Percentiles rank a stretch among this genome's conserved stretches.
Evolutionary conservation across 179 eudicot genomes (phyloP).

Genomic region (Gypsophila paniculata): DNA sequence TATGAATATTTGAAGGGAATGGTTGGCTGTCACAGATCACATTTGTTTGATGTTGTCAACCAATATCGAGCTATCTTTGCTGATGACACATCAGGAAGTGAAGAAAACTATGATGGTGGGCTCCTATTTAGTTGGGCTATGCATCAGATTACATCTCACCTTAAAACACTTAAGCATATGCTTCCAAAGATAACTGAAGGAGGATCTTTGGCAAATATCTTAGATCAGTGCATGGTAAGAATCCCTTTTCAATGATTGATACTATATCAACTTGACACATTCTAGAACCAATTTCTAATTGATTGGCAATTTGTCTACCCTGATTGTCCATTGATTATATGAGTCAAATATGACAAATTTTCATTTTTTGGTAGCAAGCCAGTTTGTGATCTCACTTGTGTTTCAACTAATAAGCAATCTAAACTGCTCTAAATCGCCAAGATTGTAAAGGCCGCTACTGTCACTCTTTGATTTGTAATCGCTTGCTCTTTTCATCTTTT

Average conservation of each 20-base stretch:
- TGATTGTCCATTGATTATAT: too few species aligned
- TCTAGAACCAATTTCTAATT: too few species aligned
- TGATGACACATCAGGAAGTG: slow-evolving; percentile 98
- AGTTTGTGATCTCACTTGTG: too few species aligned
- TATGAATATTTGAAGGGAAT: slow-evolving; percentile 88
- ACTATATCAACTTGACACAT: neutral
- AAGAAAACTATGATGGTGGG: slow-evolving; percentile 95
- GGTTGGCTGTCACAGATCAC: slow-evolving; percentile 77
- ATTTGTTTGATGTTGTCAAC: slow-evolving; percentile 97
- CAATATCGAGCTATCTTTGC: slow-evolving; percentile 96
- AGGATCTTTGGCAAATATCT: slow-evolving; percentile 81
- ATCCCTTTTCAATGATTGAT: slow-evolving; percentile 2
- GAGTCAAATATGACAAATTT: too few species aligned
- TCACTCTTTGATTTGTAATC: neutral
- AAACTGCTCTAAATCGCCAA: too few species aligned
- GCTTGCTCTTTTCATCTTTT: neutral
- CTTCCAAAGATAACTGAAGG: slow-evolving; percentile 96
- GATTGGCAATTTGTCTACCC: too few species aligned
- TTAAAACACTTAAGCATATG: slow-evolving; percentile 73
- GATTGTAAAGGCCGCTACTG: too few species aligned
- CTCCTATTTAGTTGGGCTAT: slow-evolving; percentile 98
- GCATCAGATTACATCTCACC: slow-evolving; percentile 88
- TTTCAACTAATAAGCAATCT: too few species aligned
- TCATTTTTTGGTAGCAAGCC: too few species aligned
- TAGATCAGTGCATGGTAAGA: slow-evolving; percentile 95